phyloP scores from a whole-genome alignment of 73 alveolate genomes.

The Tetrahymena borealis region DNA sequence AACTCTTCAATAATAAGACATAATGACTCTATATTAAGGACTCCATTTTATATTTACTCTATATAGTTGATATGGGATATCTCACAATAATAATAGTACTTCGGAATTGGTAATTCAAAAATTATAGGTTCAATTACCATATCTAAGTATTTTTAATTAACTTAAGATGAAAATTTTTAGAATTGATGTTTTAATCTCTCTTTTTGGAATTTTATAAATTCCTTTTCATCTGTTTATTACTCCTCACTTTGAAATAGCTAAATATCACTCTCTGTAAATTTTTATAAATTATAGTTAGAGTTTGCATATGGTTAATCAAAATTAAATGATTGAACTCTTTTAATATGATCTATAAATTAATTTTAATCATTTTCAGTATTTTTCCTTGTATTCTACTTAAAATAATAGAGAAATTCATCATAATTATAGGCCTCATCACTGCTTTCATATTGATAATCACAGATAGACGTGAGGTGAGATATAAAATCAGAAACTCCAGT shows the following conservation, averaged over 20 bases:
- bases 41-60: not conserved
- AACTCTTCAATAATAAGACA: not conserved
- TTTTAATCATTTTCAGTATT: no score
- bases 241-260: no score
- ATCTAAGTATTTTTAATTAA: not conserved
- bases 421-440: not conserved
- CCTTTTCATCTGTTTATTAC: no score
- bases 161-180: not conserved
- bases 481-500: not conserved
- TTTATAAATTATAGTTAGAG: not conserved
- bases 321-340: not conserved
- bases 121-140: not conserved
- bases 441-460: not conserved
- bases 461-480: not conserved
- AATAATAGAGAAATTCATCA: no score
- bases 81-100: not conserved
- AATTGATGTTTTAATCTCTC: not conserved
- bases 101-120: not conserved
- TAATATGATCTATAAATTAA: not conserved
- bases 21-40: not conserved
- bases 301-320: not conserved
- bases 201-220: not conserved
- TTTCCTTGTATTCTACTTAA: no score
- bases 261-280: no score
- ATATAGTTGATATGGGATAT: not conserved